Evolutionary conservation across 2,329 filamentous ascomycete genomes (phyloP).

Genomic region (Colletotrichum costaricense): DNA sequence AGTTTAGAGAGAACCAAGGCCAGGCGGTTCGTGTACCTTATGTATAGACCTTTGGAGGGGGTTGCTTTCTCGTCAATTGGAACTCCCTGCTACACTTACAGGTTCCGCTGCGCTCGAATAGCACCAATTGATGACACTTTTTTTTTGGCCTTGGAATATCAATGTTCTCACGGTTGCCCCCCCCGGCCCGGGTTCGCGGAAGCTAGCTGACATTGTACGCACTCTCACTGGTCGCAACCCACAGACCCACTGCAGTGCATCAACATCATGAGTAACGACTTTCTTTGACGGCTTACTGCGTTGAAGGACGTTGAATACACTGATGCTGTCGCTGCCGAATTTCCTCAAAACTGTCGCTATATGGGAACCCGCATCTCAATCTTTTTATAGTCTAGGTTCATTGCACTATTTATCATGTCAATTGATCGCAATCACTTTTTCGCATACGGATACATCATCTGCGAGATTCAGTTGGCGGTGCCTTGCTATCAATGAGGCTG

Average conservation of each 20-base stretch:
- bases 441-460: no score
- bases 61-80: conserved; percentile 35
- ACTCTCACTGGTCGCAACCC: conserved; percentile 18
- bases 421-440: no score
- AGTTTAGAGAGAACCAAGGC: conserved; percentile 6
- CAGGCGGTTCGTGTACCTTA: conserved; percentile 36
- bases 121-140: conserved; percentile 29
- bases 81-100: conserved; percentile 30
- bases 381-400: no score
- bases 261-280: conserved; percentile 4
- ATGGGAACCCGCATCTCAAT: neutral
- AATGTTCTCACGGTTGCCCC: conserved; percentile 1
- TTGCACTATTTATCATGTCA: no score
- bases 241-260: conserved; percentile 4
- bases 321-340: neutral
- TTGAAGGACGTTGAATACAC: neutral
- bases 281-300: neutral
- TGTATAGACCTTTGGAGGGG: conserved; percentile 37
- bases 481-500: no score
- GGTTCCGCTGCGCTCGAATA: conserved; percentile 22
- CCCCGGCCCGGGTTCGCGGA: conserved; percentile 15
- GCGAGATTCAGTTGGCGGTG: no score
- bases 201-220: conserved; percentile 33
- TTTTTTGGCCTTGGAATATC: conserved; percentile 15
- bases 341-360: neutral